Conservation (phyloP, 108 stramenopile species). For the Fistulifera solaris region DNA sequence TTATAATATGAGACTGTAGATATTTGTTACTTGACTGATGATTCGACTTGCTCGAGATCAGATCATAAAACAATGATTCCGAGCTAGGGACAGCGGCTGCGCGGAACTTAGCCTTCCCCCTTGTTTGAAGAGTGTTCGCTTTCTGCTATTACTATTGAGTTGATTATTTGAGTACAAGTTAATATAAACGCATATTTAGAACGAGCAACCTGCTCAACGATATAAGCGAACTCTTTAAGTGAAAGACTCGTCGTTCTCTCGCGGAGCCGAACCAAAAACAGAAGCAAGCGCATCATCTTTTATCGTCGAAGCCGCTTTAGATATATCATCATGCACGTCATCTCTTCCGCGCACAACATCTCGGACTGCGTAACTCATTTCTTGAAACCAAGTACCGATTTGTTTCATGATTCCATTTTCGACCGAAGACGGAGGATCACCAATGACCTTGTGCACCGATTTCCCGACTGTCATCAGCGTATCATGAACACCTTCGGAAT, state of each 20-base stretch:
- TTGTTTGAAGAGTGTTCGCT: background rate
- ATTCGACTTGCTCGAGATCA: background rate
- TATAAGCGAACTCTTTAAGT: too few species aligned
- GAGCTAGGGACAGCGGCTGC: too few species aligned
- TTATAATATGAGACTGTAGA: background rate
- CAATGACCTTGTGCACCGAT: slow-evolving; percentile 34
- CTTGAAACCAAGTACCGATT: slow-evolving; percentile 37
- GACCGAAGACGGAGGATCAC: slow-evolving; percentile 33
- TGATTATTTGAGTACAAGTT: too few species aligned
- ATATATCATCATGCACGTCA: slow-evolving; percentile 20
- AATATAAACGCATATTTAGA: too few species aligned
- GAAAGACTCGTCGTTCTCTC: background rate
- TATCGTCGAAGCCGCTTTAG: slow-evolving; percentile 10
- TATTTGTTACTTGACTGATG: background rate
- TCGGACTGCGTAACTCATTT: slow-evolving; percentile 32
- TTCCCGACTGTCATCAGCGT: slow-evolving; percentile 48
- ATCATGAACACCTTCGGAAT: slow-evolving; percentile 35
- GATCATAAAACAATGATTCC: too few species aligned
- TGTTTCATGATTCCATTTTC: slow-evolving; percentile 13
- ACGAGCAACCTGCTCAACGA: too few species aligned
- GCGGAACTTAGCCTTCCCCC: too few species aligned
- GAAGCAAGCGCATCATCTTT: too few species aligned
- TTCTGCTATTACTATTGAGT: too few species aligned
- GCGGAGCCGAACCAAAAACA: background rate
- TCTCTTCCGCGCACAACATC: slow-evolving; percentile 26